Evolutionary conservation across 345 rosid genomes (phyloP), one percentile per base, ranked within the genome.

Genomic region (Moricandia arvensis): DNA sequence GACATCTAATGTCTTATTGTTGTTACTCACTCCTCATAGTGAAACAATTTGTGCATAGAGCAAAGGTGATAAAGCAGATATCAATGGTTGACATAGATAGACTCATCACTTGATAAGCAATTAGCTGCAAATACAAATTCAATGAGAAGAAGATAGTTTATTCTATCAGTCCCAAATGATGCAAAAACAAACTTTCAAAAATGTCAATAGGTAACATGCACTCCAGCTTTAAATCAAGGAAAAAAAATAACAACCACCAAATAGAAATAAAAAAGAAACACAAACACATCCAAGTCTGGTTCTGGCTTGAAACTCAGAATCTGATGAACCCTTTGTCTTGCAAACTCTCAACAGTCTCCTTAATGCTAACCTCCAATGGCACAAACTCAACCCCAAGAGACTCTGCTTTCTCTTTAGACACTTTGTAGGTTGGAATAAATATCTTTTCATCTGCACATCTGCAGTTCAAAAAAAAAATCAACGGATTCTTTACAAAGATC

Each of bases 291-390:
- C 76, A 71, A 65, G 57, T 66, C 5, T 59, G 45, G 62, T 33
- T 71, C 53, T 64, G 5, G 71, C 34, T 63, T 70, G 59, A 5
- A 60, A 59, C 76, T 88, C 65, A 89, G 75, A 85, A 80, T 45
- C 63, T 76, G 54, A 92, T 80, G 66, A 90, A 90, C 15, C 85
- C 88, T 80, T 95, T 95, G 79, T 92, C 93, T 89, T 89, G 90
- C 83, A 95, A 79, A 83, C 96, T 92, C 75, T 92, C 97, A 30
- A 90, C 96, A 0, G 97, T 95, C 74, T 92, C 99, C 85, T 90
- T 87, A 27, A 95, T 57, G 85, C 88, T 88, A 71, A 80, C 89
- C 13, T 92, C 89, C 66, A 95, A 72, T 13, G 97, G 89, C 77
- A 80, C 86, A 86, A 92, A 92, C 30, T 90, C 87, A 34, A 90